phyloP scores from a whole-genome alignment of 495 filamentous ascomycete genomes.

The Wilcoxina mikolae region DNA sequence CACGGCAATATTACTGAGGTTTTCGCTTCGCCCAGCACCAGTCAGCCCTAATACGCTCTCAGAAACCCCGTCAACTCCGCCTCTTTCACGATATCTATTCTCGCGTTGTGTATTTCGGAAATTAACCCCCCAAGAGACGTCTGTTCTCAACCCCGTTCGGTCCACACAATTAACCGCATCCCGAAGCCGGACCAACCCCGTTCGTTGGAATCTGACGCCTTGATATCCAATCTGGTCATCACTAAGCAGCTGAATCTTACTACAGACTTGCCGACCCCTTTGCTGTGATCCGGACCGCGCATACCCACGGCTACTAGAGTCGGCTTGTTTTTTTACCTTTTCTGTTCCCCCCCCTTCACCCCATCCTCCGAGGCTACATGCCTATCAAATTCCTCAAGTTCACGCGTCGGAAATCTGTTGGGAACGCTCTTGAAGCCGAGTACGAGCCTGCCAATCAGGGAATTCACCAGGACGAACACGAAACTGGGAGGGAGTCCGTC shows the following conservation, averaged over 20 bases:
- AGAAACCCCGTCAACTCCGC: too few species aligned
- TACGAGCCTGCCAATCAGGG: constrained; percentile 29
- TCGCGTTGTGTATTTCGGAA: too few species aligned
- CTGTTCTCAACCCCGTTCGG: not conserved
- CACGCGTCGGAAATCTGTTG: constrained; percentile 51
- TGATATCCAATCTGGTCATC: not conserved
- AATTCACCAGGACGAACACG: constrained; percentile 16
- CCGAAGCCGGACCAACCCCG: not conserved
- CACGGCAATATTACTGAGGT: too few species aligned
- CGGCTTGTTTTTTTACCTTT: not conserved
- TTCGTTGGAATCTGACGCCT: not conserved
- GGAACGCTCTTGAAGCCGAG: constrained; percentile 43
- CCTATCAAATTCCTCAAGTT: constrained; percentile 60
- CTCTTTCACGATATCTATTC: too few species aligned
- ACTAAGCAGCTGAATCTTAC: constrained; percentile 4
- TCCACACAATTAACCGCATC: constrained; percentile 1
- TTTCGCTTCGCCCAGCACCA: too few species aligned
- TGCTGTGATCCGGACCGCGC: too few species aligned
- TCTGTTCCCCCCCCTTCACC: not conserved
- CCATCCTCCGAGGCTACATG: constrained; percentile 33
- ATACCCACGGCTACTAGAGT: not conserved
- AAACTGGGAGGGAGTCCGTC: constrained; percentile 6
- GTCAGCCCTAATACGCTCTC: too few species aligned
- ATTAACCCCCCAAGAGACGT: too few species aligned
- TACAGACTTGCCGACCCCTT: constrained; percentile 1